Base-by-base conservation (phyloP, 176 grass and related monocot genomes). In the Carex myosuroides region DNA sequence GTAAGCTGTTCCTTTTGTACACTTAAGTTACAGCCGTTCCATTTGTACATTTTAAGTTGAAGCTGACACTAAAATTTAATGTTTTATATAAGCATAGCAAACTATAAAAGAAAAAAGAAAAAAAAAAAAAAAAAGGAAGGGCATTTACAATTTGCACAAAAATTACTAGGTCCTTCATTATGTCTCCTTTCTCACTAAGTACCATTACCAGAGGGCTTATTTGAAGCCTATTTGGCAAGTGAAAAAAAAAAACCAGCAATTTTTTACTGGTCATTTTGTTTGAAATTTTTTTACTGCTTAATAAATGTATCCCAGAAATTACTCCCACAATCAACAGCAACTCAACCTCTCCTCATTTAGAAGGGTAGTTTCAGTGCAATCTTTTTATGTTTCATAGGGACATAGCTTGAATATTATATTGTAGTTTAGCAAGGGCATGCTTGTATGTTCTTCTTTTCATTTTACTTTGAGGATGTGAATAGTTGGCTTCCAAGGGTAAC, bases 401-500 rank as follows among this genome's bases (percentile, higher is more conserved):
- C 22, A 77, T 33, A 50, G 46, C 46, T 50, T 50, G 13, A 14
- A 16, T 57, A 50, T 16, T 35, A 18, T 16, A 17, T 78, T 55
- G 13, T 77, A 77, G 73, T 78, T 78, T 56, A 33, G 52, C 52
- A 78, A 77, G 22, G 73, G 24, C 21, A 77, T 54, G 50, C 12
- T 33, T 77, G 48, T 54, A 50, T 50, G 9, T 75, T 52, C n/a
- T 81, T 55, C 48, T 56, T 24, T 77, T 56, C 21, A 16, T 60
- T 83, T 93, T 75, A 92, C 71, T 88, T 86, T 67, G 85, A 86
- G 86, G 84, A 80, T 85, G 68, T 93, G 83, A 99, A 99, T 32
- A 99, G 88, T 90, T 99, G 93, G 85, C 97, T 99, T 37, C 97
- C 93, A 67, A 99, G 91, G 76, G 97, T 94, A 13, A 99, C 90